Conservation (phyloP, 108 stramenopile genomes). For the Nitzschia sp. region DNA sequence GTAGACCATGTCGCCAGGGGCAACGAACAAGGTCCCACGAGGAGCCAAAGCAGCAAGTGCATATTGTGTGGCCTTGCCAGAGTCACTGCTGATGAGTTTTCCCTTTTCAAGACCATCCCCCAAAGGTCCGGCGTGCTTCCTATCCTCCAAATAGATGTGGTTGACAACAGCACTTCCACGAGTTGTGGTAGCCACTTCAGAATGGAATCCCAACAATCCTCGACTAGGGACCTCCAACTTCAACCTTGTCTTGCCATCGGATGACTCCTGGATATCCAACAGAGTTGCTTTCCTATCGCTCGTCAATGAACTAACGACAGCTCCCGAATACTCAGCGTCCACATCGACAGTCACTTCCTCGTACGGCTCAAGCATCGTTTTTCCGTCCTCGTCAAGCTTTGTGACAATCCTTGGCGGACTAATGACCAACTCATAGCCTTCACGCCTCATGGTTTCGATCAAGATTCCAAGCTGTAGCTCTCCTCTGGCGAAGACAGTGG, state of each 20-base stretch:
- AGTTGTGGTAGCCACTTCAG: slow-evolving; percentile 88
- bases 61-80: slow-evolving; percentile 83
- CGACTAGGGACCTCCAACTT: slow-evolving; percentile 92
- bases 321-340: slow-evolving; percentile 80
- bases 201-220: slow-evolving; percentile 92
- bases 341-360: slow-evolving; percentile 96
- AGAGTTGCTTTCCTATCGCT: slow-evolving; percentile 91
- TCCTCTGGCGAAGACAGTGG: slow-evolving; percentile 70
- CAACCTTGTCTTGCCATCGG: slow-evolving; percentile 83
- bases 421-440: slow-evolving; percentile 95
- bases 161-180: slow-evolving; percentile 92
- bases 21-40: slow-evolving; percentile 89
- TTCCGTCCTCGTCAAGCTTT: slow-evolving; percentile 57
- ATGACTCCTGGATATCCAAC: slow-evolving; percentile 68
- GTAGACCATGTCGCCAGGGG: slow-evolving; percentile 84
- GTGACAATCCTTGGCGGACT: slow-evolving; percentile 93
- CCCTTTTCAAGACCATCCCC: slow-evolving; percentile 79
- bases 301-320: slow-evolving; percentile 87
- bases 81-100: slow-evolving; percentile 86
- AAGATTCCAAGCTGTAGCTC: slow-evolving; percentile 96
- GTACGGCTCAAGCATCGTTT: slow-evolving; percentile 82
- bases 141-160: slow-evolving; percentile 87
- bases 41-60: slow-evolving; percentile 76
- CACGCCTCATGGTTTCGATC: slow-evolving; percentile 96
- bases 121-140: slow-evolving; percentile 72